Evolutionary conservation across 2,329 filamentous ascomycete genomes (phyloP), one percentile per base, ranked within the genome.

Genomic region (Macrophomina tecta): DNA sequence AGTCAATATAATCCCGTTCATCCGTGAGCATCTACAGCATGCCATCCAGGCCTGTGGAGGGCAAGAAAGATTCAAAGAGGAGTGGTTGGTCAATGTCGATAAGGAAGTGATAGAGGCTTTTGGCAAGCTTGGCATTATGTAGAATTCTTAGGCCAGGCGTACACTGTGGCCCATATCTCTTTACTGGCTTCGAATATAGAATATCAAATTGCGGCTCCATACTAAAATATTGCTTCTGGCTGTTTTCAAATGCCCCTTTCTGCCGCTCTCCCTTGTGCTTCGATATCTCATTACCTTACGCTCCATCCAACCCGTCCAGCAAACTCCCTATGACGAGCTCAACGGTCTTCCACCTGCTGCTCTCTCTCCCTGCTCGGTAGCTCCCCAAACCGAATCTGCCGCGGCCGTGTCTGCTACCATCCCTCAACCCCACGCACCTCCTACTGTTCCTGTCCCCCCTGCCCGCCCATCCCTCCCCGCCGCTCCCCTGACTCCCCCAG

Each of bases 1-100:
- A 0, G 82, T 93, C 32, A 85, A 89, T 56, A 83, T 89, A 1
- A 86, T 88, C 56, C 78, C 82, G 1, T 94, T 91, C 75, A 84
- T 93, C 2, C 84, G 84, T 71, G 83, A 87, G 69, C 85, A 87
- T 64, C 74, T 95, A 40, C 82, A 86, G 66, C 81, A 83, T 14
- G 79, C 89, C 5, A 85, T 93, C 23, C 80, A 81, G 61, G 80
- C 82, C 4, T 83, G 83, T 4, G 91, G 91, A 1, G 91, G 91
- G 0, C 85, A 90, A 71, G 82, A 86, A 60, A 79, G 75, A 3
- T 94, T 95, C 75, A 84, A 89, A 74, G 83, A 86, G 65, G 84
- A 89, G 61, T 94, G 89, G 87, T 78, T 88, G 14, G 83, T 83
- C n/a, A 91, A 93, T 69, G 90, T 95, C 32, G 92, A 95, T 76